Evolutionary conservation across 2,329 filamentous ascomycete species (phyloP).

Genomic region (Botrytis hyacinthi): DNA sequence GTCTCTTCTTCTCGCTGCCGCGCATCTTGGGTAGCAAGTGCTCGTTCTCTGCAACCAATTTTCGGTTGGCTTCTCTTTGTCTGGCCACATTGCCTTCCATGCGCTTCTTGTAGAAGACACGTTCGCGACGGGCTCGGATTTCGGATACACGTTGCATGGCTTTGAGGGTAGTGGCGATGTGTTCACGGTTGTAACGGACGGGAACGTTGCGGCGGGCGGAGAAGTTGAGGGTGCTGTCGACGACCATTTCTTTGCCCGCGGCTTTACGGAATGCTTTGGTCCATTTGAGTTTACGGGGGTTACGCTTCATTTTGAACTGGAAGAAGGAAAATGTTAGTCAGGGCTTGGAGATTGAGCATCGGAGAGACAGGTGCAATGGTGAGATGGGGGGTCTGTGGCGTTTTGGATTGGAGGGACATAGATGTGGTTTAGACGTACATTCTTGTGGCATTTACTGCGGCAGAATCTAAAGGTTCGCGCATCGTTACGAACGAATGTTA

Average conservation of each 20-base stretch:
- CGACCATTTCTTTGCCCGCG: conserved; percentile 82
- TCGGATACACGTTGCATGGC: conserved; percentile 90
- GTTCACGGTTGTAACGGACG: conserved; percentile 91
- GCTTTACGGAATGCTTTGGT: conserved; percentile 88
- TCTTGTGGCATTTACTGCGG: conserved; percentile 48
- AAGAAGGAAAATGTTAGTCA: not conserved
- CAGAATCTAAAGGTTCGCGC: conserved; percentile 58
- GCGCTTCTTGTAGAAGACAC: conserved; percentile 89
- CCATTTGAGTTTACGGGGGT: conserved; percentile 95
- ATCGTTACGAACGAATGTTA: conserved; percentile 44
- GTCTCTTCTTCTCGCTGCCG: conserved; percentile 58
- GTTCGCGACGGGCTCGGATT: conserved; percentile 79
- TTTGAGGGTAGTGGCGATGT: conserved; percentile 80
- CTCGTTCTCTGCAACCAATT: conserved; percentile 87
- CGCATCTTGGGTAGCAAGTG: conserved; percentile 80
- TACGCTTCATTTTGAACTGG: conserved; percentile 95
- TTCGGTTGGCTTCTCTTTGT: conserved; percentile 75
- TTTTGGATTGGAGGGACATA: not conserved
- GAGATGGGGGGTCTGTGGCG: not conserved
- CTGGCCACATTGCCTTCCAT: conserved; percentile 88
- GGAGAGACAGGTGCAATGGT: not conserved
- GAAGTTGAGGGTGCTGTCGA: conserved; percentile 92
- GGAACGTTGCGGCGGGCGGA: conserved; percentile 90
- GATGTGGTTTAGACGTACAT: conserved; percentile 27
- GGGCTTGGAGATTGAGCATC: not conserved